These are phyloP conservation scores for Calendula officinalis DNA, from an alignment of 129 eudicot species.

Conservation along the genomic window DNA sequence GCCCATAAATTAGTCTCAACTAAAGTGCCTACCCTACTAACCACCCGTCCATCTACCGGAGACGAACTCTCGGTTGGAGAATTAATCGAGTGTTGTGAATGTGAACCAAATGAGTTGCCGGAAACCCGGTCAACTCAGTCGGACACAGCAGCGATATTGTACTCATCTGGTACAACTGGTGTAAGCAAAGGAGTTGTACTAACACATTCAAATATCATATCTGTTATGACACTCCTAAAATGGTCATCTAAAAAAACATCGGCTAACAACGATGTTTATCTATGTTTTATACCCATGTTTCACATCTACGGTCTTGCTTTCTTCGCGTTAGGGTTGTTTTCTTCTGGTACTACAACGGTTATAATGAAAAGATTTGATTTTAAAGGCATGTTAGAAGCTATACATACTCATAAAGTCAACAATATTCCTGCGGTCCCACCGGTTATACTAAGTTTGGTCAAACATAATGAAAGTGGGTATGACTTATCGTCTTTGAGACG, in stretches of 20 bases:
- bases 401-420: slow-evolving; percentile 50
- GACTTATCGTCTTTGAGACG: slow-evolving; percentile 65
- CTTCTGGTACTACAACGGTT: slow-evolving; percentile 53
- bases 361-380: slow-evolving; percentile 57
- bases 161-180: slow-evolving; percentile 88
- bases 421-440: slow-evolving; percentile 83
- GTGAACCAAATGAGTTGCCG: slow-evolving; percentile 49
- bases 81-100: slow-evolving; percentile 49
- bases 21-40: slow-evolving; percentile 48
- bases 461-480: slow-evolving; percentile 36
- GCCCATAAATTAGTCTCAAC: slow-evolving; percentile 41
- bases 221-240: slow-evolving; percentile 43
- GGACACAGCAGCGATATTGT: slow-evolving; percentile 64
- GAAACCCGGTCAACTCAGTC: slow-evolving; percentile 43
- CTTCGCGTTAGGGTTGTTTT: slow-evolving; percentile 60
- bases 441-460: slow-evolving; percentile 61
- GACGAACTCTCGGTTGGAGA: slow-evolving; percentile 52
- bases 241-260: slow-evolving; percentile 47
- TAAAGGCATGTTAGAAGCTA: slow-evolving; percentile 59
- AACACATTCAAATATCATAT: slow-evolving; percentile 61
- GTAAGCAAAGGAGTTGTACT: slow-evolving; percentile 65
- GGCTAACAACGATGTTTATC: slow-evolving; percentile 49
- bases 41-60: slow-evolving; percentile 32
- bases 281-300: slow-evolving; percentile 75
- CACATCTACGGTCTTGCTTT: slow-evolving; percentile 75